Evolutionary conservation across 768 basidiomycete species (phyloP), one percentile per base, ranked within the genome.

Genomic region (Boletus rubescentipes): DNA sequence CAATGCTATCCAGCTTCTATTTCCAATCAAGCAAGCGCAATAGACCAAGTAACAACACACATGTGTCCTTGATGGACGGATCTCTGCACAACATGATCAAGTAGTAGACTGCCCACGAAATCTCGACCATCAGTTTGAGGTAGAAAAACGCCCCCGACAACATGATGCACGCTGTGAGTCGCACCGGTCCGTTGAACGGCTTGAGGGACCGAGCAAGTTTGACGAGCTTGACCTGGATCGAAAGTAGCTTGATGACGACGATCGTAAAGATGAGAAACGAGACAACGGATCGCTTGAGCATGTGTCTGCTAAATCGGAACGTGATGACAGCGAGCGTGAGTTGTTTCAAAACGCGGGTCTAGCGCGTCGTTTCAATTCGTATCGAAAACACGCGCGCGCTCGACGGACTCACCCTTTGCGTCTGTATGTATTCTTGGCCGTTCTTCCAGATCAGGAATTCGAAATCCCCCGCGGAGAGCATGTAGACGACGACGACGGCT

Each of bases 1-100:
- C 6, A 8, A 32, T 26, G 23, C 11, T 15, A 52, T 45, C 16
- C 15, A 1, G 34, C 29, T 3, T 61, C 55, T 67, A 68, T 60
- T 58, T 69, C 67, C 67, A 69, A n/a, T 68, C 67, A 11, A 68
- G 46, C 38, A 68, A 54, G 26, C 67, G 67, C 38, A 69, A 37
- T 32, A 68, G 34, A 15, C 67, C 65, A 14, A 65, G 21, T 35
- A 67, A 48, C 41, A 61, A 54, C 16, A 41, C 43, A 35, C 55
- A 55, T 6, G 58, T 58, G 29, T 68, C 67, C 60, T 61, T 61
- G 7, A 69, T 29, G 1, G 67, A 60, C 23, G 67, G 67, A 23
- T 58, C 67, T 52, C 59, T 67, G 58, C 61, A 67, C 49, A 69
- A 40, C 61, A 58, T 53, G 35, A 61, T 31, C 57, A 69, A 29